Conservation (phyloP, 108 stramenopile species). For the Bacterosira constricta region DNA sequence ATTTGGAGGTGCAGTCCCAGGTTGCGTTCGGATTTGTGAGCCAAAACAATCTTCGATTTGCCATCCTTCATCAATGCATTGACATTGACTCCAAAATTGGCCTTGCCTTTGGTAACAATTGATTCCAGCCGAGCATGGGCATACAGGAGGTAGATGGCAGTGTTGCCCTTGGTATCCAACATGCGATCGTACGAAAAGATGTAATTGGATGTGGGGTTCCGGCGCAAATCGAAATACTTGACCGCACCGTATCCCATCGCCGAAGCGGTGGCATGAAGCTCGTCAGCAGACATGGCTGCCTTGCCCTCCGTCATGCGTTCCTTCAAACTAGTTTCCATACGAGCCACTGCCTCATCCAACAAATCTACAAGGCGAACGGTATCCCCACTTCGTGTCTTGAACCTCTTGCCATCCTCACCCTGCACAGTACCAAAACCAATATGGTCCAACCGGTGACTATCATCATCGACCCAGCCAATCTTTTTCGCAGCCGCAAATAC, state of each 20-base stretch:
- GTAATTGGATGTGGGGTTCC: conserved; percentile 97
- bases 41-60: conserved; percentile 60
- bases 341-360: conserved; percentile 91
- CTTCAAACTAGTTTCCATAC: conserved; percentile 84
- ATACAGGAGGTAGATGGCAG: conserved; percentile 98
- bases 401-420: conserved; percentile 98
- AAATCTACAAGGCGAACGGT: conserved; percentile 98
- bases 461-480: conserved; percentile 90
- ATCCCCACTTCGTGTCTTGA: conserved; percentile 97
- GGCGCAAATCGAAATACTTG: conserved; percentile 98
- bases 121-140: conserved; percentile 96
- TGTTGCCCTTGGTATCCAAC: conserved; percentile 99
- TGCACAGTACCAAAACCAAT: conserved; percentile 98
- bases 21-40: conserved; percentile 91
- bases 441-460: conserved; percentile 85
- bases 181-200: conserved; percentile 98
- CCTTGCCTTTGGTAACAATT: conserved; percentile 92
- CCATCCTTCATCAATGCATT: conserved; percentile 62
- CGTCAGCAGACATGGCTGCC: conserved; percentile 82
- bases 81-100: conserved; percentile 76
- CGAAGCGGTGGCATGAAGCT: conserved; percentile 87
- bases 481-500: conserved; percentile 91
- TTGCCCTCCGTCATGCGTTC: conserved; percentile 73
- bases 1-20: conserved; percentile 87
- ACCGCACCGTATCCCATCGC: conserved; percentile 98